These are phyloP conservation scores for Aspergillus diversus DNA, from an alignment of 495 filamentous ascomycete species.

Conservation along the genomic window DNA sequence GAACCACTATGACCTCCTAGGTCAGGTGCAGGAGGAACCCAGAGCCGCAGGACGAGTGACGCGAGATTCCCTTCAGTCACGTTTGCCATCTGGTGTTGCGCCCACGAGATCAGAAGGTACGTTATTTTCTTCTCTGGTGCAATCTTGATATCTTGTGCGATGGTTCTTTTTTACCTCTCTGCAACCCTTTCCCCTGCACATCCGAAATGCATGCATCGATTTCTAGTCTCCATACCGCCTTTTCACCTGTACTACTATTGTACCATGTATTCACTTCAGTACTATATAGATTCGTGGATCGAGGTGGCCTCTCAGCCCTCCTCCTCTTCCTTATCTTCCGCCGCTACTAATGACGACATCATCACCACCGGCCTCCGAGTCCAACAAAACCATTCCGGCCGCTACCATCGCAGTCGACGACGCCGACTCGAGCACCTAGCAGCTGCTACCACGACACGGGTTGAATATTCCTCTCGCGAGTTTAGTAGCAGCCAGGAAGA, in stretches of 20 bases:
- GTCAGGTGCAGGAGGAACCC: slow-evolving; percentile 48
- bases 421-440: slow-evolving; percentile 55
- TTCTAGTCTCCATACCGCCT: slow-evolving; percentile 2
- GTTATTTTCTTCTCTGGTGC: slow-evolving; percentile 28
- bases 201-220: slow-evolving; percentile 26
- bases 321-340: slow-evolving; percentile 85
- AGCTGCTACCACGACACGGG: slow-evolving; percentile 50
- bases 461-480: slow-evolving; percentile 48
- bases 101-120: slow-evolving; percentile 55
- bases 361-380: slow-evolving; percentile 83
- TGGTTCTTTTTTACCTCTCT: slow-evolving; percentile 20
- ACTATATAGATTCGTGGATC: slow-evolving; percentile 89
- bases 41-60: slow-evolving; percentile 46
- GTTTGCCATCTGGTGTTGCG: slow-evolving; percentile 36
- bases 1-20: slow-evolving; percentile 48
- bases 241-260: slow-evolving; percentile 25
- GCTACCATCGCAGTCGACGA: slow-evolving; percentile 54
- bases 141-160: slow-evolving; percentile 21
- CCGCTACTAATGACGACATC: slow-evolving; percentile 75
- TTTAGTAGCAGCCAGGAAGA: slow-evolving; percentile 82
- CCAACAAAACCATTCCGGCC: slow-evolving; percentile 50
- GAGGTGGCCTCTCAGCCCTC: slow-evolving; percentile 93
- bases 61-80: slow-evolving; percentile 45
- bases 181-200: slow-evolving; percentile 12
- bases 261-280: slow-evolving; percentile 57